These are phyloP conservation scores for Agrocybe chaxingu DNA, from an alignment of 768 basidiomycete species.

Conservation along the genomic window DNA sequence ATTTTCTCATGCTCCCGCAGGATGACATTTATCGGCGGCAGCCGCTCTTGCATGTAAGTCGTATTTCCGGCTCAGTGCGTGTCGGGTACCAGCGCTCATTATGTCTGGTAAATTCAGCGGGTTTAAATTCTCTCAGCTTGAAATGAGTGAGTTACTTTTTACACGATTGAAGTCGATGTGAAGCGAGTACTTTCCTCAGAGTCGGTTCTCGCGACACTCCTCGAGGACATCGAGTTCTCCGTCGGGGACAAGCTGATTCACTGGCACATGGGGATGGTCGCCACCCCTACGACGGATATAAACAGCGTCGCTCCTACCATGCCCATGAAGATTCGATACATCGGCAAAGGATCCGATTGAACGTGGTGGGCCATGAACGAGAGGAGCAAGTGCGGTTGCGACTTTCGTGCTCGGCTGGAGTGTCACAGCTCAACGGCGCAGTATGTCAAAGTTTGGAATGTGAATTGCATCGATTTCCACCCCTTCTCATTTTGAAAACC, in stretches of 20 bases:
- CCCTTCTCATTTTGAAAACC: too few relatives aligned
- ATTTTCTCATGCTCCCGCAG: background rate
- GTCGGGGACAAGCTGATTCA: slow-evolving; percentile 17
- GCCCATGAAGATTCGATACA: slow-evolving; percentile 5
- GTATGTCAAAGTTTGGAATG: too few relatives aligned
- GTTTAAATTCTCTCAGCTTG: slow-evolving; percentile 53
- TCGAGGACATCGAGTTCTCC: slow-evolving; percentile 20
- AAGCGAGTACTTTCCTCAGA: slow-evolving; percentile 8
- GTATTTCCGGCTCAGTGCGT: background rate
- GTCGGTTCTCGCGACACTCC: slow-evolving; percentile 17
- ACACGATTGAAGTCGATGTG: too few relatives aligned
- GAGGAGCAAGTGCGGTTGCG: too few relatives aligned
- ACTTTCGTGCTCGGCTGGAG: too few relatives aligned
- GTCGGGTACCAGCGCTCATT: background rate
- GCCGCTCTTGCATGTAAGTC: slow-evolving; percentile 4
- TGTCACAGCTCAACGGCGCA: too few relatives aligned
- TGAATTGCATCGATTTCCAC: too few relatives aligned
- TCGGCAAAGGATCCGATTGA: too few relatives aligned
- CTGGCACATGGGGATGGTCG: slow-evolving; percentile 26
- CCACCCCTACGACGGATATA: slow-evolving; percentile 11
- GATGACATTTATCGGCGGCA: slow-evolving; percentile 19
- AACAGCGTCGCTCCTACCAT: slow-evolving; percentile 3
- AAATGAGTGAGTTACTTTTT: slow-evolving; percentile 36
- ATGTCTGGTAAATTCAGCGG: slow-evolving; percentile 44
- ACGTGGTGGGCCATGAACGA: too few relatives aligned